Evolutionary conservation across 768 basidiomycete species (phyloP).

Genomic region (Pholiota molesta): DNA sequence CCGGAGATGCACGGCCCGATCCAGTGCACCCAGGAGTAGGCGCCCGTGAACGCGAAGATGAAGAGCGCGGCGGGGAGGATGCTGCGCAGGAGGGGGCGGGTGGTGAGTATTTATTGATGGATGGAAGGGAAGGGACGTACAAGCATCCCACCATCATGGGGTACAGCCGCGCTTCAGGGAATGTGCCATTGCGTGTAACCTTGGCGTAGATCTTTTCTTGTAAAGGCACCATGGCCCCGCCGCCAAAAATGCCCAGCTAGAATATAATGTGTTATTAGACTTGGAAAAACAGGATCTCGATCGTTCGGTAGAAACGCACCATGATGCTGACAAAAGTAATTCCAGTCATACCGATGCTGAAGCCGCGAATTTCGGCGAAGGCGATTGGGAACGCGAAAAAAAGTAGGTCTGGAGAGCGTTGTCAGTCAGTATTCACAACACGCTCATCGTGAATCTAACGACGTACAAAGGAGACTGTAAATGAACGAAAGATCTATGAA

Average conservation of each 20-base stretch:
- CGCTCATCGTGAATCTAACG: not conserved
- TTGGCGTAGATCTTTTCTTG: conserved; percentile 37
- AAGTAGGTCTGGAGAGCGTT: conserved; percentile 31
- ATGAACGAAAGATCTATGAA: conserved; percentile 44
- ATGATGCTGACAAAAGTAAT: conserved; percentile 48
- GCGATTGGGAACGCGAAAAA: conserved; percentile 50
- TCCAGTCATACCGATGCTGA: conserved; percentile 41
- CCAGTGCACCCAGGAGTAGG: conserved; percentile 41
- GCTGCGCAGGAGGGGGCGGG: conserved; percentile 18
- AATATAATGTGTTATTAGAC: not conserved
- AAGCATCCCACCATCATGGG: conserved; percentile 44
- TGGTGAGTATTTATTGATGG: not conserved
- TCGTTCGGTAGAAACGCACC: conserved; percentile 25
- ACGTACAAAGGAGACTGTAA: conserved; percentile 41
- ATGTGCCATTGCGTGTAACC: conserved; percentile 36
- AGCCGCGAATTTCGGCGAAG: conserved; percentile 42
- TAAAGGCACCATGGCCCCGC: conserved; percentile 32
- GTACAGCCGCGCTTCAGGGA: conserved; percentile 46
- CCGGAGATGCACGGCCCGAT: conserved; percentile 41
- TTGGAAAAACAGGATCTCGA: not conserved
- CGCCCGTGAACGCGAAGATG: conserved; percentile 48
- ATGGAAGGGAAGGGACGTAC: conserved; percentile 26
- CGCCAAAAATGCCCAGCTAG: conserved; percentile 38
- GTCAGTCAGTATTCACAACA: not conserved
- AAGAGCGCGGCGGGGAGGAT: conserved; percentile 43